Conservation (phyloP, 2,329 filamentous ascomycete species). For the Ascosphaera apis region DNA sequence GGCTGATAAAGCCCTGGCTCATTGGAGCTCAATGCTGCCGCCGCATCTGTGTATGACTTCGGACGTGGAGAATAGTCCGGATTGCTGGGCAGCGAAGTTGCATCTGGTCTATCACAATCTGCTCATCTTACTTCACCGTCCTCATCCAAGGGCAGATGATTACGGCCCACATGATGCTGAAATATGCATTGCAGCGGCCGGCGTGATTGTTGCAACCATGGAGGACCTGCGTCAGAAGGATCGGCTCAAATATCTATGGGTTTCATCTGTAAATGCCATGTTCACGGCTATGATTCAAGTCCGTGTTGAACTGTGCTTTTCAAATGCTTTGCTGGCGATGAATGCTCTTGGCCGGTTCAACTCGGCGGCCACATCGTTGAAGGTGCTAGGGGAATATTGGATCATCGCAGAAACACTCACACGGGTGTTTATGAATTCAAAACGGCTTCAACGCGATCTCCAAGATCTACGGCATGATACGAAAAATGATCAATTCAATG, state of each 20-base stretch:
- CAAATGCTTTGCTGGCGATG: conserved; percentile 22
- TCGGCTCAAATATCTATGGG: conserved; percentile 21
- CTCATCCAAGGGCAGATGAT: conserved; percentile 21
- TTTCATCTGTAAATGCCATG: conserved; percentile 20
- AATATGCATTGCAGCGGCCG: conserved; percentile 22
- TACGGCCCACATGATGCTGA: conserved; percentile 23
- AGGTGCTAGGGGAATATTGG: conserved; percentile 21
- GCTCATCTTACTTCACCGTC: conserved; percentile 22
- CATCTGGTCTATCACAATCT: conserved; percentile 24
- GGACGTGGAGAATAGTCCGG: conserved; percentile 13
- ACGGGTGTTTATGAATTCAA: conserved; percentile 21
- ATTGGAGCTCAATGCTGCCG: conserved; percentile 20
- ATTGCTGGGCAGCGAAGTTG: conserved; percentile 22
- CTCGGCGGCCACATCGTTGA: conserved; percentile 19
- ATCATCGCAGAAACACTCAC: conserved; percentile 20
- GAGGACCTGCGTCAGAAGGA: conserved; percentile 21
- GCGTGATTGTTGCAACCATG: conserved; percentile 23
- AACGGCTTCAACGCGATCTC: conserved; percentile 19
- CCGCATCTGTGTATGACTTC: conserved; percentile 18
- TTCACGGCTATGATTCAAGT: conserved; percentile 26
- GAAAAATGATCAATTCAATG: conserved; percentile 10
- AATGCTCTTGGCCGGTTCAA: conserved; percentile 23
- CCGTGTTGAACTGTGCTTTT: conserved; percentile 22
- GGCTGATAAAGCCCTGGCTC: conserved; percentile 19
- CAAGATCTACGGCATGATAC: conserved; percentile 14